phyloP scores from a whole-genome alignment of 2,329 filamentous ascomycete genomes.

The Onygenales sp. region DNA sequence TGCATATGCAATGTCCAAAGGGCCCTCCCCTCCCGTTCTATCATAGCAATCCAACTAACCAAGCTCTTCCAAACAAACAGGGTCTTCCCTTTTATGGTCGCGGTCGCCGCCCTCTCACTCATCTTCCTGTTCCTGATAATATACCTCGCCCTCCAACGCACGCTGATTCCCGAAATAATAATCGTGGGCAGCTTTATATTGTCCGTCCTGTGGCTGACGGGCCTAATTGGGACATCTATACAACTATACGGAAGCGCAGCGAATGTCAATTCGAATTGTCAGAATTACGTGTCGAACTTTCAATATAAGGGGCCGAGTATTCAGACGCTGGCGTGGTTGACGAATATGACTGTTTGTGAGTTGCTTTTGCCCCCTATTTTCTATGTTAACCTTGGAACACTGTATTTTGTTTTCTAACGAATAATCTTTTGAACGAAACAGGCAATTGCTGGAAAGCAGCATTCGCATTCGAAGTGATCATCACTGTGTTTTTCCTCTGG shows the following conservation, averaged over 20 bases:
- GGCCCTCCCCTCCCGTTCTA: not conserved
- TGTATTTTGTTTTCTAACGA: constrained; percentile 9
- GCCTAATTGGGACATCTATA: constrained; percentile 53
- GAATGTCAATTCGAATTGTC: constrained; percentile 51
- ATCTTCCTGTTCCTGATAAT: constrained; percentile 51
- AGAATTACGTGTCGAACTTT: constrained; percentile 44
- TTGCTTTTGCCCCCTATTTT: constrained; percentile 9
- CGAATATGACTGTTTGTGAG: constrained; percentile 54
- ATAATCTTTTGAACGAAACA: constrained; percentile 13
- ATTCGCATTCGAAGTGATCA: constrained; percentile 56
- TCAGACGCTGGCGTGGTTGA: constrained; percentile 52
- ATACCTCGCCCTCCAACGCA: constrained; percentile 45
- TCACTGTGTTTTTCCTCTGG: constrained; percentile 55
- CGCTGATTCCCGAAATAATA: constrained; percentile 50
- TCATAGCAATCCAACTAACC: constrained; percentile 2
- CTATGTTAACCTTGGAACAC: not conserved
- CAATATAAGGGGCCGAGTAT: constrained; percentile 38
- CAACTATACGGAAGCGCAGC: constrained; percentile 49
- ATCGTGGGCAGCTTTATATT: constrained; percentile 53
- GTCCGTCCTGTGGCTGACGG: constrained; percentile 52
- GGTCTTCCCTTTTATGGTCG: constrained; percentile 57
- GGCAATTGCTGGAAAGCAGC: constrained; percentile 54
- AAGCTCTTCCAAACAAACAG: constrained; percentile 25
- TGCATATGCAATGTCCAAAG: not conserved
- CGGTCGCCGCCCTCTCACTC: constrained; percentile 46